phyloP scores from a whole-genome alignment of 768 basidiomycete species.

The Boletus vermiculosoides region DNA sequence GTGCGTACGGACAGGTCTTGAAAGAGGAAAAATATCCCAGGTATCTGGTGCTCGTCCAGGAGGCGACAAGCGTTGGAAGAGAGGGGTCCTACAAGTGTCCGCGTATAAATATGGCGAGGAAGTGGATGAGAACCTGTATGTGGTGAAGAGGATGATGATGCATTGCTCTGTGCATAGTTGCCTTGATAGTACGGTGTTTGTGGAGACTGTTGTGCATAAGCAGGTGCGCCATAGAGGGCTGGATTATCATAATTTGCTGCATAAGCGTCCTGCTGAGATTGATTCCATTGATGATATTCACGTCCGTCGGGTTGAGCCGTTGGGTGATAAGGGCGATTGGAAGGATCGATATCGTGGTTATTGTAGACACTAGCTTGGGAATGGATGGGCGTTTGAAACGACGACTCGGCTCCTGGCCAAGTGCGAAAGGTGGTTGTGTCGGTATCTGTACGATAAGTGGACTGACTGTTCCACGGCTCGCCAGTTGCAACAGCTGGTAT shows the following conservation, averaged over 20 bases:
- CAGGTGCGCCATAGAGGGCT: slow-evolving; percentile 23
- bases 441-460: slow-evolving; percentile 29
- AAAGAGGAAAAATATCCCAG: slow-evolving; percentile 93
- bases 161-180: slow-evolving; percentile 23
- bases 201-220: slow-evolving; percentile 30
- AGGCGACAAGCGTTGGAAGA: slow-evolving; percentile 84
- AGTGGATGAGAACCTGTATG: slow-evolving; percentile 40
- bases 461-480: slow-evolving; percentile 26
- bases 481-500: slow-evolving; percentile 15
- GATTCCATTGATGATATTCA: slow-evolving; percentile 35
- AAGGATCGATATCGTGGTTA: slow-evolving; percentile 40
- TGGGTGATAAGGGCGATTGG: slow-evolving; percentile 35
- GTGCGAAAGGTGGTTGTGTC: slow-evolving; percentile 45
- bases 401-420: slow-evolving; percentile 44
- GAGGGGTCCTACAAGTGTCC: slow-evolving; percentile 88
- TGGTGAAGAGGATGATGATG: slow-evolving; percentile 30
- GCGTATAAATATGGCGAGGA: slow-evolving; percentile 72
- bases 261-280: slow-evolving; percentile 26
- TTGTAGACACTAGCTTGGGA: slow-evolving; percentile 26
- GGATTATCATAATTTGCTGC: slow-evolving; percentile 26
- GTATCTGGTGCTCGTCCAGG: slow-evolving; percentile 78
- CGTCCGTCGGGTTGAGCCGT: slow-evolving; percentile 38
- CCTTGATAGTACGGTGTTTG: slow-evolving; percentile 32
- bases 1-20: slow-evolving; percentile 92
- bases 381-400: slow-evolving; percentile 35